These are phyloP conservation scores for Cladobotryum mycophilum DNA, from an alignment of 2,329 filamentous ascomycete species.

Conservation along the genomic window DNA sequence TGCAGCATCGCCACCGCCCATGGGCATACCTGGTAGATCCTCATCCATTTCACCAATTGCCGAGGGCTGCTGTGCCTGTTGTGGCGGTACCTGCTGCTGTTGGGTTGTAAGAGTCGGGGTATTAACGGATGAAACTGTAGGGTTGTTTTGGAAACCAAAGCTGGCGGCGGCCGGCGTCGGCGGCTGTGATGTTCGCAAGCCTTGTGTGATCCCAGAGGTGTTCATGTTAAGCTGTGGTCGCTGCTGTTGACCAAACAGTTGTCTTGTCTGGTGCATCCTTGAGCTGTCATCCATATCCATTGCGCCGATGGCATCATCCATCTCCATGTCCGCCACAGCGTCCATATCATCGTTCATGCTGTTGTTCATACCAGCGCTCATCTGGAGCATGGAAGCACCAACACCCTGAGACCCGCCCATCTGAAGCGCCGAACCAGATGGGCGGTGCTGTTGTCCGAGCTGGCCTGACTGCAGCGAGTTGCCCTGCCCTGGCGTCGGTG, in stretches of 20 bases:
- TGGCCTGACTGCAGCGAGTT: constrained; percentile 24
- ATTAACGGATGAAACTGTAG: constrained; percentile 94
- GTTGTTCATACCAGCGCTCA: constrained; percentile 37
- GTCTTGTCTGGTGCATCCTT: constrained; percentile 62
- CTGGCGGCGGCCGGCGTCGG: constrained; percentile 73
- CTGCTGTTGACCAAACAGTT: constrained; percentile 60
- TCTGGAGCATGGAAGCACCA: constrained; percentile 27
- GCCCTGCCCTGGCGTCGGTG: constrained; percentile 24
- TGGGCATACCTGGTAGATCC: constrained; percentile 57
- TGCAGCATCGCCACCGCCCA: constrained; percentile 51
- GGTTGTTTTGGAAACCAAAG: constrained; percentile 83
- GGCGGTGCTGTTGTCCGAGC: constrained; percentile 28
- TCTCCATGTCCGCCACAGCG: constrained; percentile 88
- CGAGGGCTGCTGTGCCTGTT: constrained; percentile 48
- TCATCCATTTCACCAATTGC: constrained; percentile 58
- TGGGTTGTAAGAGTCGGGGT: constrained; percentile 84
- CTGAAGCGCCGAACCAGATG: constrained; percentile 29
- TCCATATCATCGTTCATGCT: constrained; percentile 62
- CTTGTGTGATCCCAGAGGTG: constrained; percentile 68
- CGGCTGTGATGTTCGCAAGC: constrained; percentile 77
- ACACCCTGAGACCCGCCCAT: constrained; percentile 29
- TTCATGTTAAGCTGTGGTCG: constrained; percentile 72
- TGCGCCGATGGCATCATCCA: constrained; percentile 73
- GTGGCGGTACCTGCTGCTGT: constrained; percentile 56
- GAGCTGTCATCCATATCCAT: constrained; percentile 59